Evolutionary conservation across 768 basidiomycete species (phyloP), one percentile per base, ranked within the genome.

Genomic region (Lentinula edodes): DNA sequence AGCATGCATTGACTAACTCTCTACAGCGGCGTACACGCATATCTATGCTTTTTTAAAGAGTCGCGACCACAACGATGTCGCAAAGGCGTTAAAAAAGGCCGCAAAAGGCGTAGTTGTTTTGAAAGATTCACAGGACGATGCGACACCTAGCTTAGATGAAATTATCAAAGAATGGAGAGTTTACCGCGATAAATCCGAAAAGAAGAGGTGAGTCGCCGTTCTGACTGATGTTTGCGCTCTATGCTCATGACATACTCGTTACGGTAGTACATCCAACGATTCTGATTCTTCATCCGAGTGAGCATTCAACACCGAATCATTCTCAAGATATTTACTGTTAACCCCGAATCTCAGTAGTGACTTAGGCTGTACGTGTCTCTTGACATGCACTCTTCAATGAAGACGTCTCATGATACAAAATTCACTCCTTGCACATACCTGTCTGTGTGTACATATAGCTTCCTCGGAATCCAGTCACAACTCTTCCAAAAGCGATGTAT

Each of bases 1-100:
- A 52, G n/a, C 23, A 56, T 52, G 42, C 63, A 18, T 39, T 5
- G 2, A 1, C 39, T 58, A 10, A 59, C 34, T 7, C 32, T 16
- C 9, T 16, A 9, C 68, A 93, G 92, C 79, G 23, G 87, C 89
- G 4, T 95, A 93, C 77, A 81, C 84, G 66, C 74, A 92, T 54
- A 85, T 95, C 61, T 82, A 92, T 68, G 76, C 83, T 8, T 95
- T 94, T 74, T 78, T 95, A 41, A 76, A 72, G 61, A 82, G 85
- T 68, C 84, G 80, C 52, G 79, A 82, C 0, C 88, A 93, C 71
- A 69, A 70, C 35, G 91, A 91, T 67, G 89, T 85, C 7, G 92
- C 92, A 8, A 76, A 81, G 61, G 86, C 88, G 0, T 75, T 93
- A 54, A 90, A 84, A 75, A 90, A 87, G 65, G 89, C 89, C 28